Evolutionary conservation across 257 asterid genomes (phyloP), one percentile per base, ranked within the genome.

Genomic region (Jasminum sambac): DNA sequence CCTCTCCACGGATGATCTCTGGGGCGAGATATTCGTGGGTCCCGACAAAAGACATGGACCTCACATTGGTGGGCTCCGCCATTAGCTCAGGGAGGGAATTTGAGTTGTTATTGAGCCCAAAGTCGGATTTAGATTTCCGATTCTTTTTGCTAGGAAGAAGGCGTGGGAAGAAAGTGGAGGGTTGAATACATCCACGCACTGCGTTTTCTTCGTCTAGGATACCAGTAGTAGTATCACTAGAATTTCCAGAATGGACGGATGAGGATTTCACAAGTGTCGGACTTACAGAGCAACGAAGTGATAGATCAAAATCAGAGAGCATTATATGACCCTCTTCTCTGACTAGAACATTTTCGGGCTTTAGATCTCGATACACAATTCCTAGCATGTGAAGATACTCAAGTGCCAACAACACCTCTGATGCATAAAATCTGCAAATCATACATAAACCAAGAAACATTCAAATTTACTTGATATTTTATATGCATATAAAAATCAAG

Each of bases 351-450:
- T 93, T 93, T 78, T 93, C 98, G 13, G 98, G 98, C 75, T 93
- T 93, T 34, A 93, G 81, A 78, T 93, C 98, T 24, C 97, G 76
- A 84, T 93, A 93, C 0, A 93, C 97, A 2, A 93, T 84, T 43
- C 98, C 98, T 25, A 93, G 86, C 98, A 93, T 90, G 55, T 93
- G 98, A 64, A 93, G 88, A 74, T 93, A 93, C 73, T 93, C 98
- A 1, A 93, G 86, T 0, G 96, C 98, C 65, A 90, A 67, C 72
- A 93, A 68, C 39, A 93, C 88, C 83, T 93, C 95, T 2, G 97
- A 79, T 42, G 96, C 96, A 46, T 85, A 90, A 80, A 93, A 92
- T 78, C 98, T 92, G 87, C 80, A 57, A 70, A 61, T 34, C 50
- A 5, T 19, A 8, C 23, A 59, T 43, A 39, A 4, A 26, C 64